These are phyloP conservation scores for Flaveria ramosissima DNA, from an alignment of 129 eudicot genomes.

Conservation along the genomic window DNA sequence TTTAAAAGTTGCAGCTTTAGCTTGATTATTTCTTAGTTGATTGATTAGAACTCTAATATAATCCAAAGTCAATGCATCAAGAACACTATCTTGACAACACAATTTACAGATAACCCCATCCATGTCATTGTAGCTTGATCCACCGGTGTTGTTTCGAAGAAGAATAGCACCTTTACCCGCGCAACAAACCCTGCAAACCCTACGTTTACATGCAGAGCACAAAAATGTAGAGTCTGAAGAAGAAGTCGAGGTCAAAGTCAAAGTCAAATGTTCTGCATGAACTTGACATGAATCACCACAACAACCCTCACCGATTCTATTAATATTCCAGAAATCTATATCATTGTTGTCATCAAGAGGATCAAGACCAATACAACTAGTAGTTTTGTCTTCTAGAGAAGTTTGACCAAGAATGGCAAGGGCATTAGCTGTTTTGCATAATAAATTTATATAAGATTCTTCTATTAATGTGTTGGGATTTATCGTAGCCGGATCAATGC, in stretches of 20 bases:
- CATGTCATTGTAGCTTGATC: slow-evolving; percentile 40
- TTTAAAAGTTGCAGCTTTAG: slow-evolving; percentile 50
- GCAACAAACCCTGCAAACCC: slow-evolving; percentile 76
- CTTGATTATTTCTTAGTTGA: slow-evolving; percentile 57
- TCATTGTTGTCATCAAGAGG: slow-evolving; percentile 32
- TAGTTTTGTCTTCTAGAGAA: slow-evolving; percentile 64
- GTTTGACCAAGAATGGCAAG: slow-evolving; percentile 85
- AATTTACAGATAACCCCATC: slow-evolving; percentile 76
- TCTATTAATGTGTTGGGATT: slow-evolving; percentile 75
- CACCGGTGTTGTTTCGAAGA: slow-evolving; percentile 48
- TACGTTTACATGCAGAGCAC: slow-evolving; percentile 65
- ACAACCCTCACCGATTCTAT: slow-evolving; percentile 69
- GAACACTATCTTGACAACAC: slow-evolving; percentile 75
- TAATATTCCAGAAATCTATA: slow-evolving; percentile 86
- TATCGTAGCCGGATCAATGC: slow-evolving; percentile 81
- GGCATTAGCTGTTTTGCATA: slow-evolving; percentile 58
- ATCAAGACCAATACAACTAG: slow-evolving; percentile 71
- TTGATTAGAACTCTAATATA: slow-evolving; percentile 66
- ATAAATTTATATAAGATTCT: slow-evolving; percentile 52
- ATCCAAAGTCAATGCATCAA: slow-evolving; percentile 82
- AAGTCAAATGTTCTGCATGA: slow-evolving; percentile 49
- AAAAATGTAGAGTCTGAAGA: slow-evolving; percentile 40
- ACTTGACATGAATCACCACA: slow-evolving; percentile 68
- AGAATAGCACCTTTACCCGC: slow-evolving; percentile 92
- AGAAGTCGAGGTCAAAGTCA: slow-evolving; percentile 29